Base-by-base conservation (phyloP, 805 yeast species). In the Schwanniomyces polymorphus region DNA sequence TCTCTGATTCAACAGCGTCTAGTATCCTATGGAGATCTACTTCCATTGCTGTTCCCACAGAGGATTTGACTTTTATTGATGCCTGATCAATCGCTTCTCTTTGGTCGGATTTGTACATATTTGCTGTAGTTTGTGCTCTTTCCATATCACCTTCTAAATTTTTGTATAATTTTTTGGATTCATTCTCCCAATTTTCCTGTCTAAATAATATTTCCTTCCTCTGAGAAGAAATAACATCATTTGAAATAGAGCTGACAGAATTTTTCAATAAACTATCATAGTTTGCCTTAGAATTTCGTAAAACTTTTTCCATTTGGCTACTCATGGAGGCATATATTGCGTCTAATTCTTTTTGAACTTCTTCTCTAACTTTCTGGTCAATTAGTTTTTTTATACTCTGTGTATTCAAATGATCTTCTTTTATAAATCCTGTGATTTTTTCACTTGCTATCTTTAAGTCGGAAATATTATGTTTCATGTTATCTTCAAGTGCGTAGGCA, bases 371-470 rank as follows among this genome's bases (percentile, higher is more conserved):
- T 4, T 39, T 39, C 7, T 27, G 35, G 7, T 45, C 21, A 7
- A 43, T 42, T 17, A 33, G 3, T 18, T 41, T 16, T 14, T 37
- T 35, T 29, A 41, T 35, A 16, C 21, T 31, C 14, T 37, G 16
- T 23, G 33, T 9, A 31, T 35, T 44, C 29, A 58, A 46, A 38
- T 52, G 53, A 17, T 57, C 56, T 11, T 54, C 52, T 28, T 39
- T 35, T 16, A 58, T 49, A 35, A 49, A 58, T 4, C 51, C 50
- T 7, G 57, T 43, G 4, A 58, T 27, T 39, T 50, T 48, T 18
- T 52, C 52, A 42, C 52, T 54, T 12, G 52, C 46, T 7, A 31
- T 42, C 41, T 48, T 52, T 27, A 49, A 46, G 43, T 54, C 49
- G 8, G 47, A 42, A 5, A 54, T 23, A 5, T 45, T 43, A 11